Conservation (phyloP, 495 filamentous ascomycete species). For the Oleoguttula mirabilis region DNA sequence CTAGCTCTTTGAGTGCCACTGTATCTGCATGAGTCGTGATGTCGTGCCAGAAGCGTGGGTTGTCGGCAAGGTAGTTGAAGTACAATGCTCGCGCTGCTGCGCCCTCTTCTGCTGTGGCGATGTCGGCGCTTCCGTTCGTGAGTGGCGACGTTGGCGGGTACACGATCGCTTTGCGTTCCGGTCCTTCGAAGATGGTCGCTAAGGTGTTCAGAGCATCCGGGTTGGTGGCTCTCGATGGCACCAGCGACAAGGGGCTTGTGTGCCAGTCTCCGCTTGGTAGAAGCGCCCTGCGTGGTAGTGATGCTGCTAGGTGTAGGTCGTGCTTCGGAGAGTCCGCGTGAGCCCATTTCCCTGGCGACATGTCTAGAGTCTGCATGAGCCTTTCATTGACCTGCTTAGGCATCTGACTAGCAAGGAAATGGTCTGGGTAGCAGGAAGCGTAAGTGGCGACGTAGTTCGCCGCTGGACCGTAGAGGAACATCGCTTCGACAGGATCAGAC, state of each 20-base stretch:
- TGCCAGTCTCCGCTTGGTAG: constrained; percentile 31
- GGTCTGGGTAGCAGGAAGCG: constrained; percentile 41
- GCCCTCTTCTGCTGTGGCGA: constrained; percentile 34
- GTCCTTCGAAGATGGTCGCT: constrained; percentile 45
- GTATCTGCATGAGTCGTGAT: constrained; percentile 44
- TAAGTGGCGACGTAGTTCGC: constrained; percentile 49
- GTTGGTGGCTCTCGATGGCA: constrained; percentile 41
- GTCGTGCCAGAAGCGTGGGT: constrained; percentile 40
- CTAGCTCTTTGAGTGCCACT: constrained; percentile 46
- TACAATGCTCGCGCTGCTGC: constrained; percentile 47
- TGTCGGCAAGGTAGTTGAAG: constrained; percentile 40
- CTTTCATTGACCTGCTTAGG: constrained; percentile 37
- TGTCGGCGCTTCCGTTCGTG: constrained; percentile 23
- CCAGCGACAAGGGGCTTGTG: constrained; percentile 37
- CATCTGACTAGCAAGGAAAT: constrained; percentile 39
- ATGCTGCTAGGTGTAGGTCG: constrained; percentile 45
- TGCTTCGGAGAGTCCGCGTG: constrained; percentile 40
- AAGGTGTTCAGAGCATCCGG: constrained; percentile 44
- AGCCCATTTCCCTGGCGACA: constrained; percentile 40
- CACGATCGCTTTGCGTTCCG: constrained; percentile 21
- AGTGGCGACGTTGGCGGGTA: constrained; percentile 30
- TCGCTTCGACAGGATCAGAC: constrained; percentile 40
- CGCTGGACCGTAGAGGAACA: constrained; percentile 41
- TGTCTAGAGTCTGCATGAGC: constrained; percentile 33
- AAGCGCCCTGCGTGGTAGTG: constrained; percentile 44